Conservation (phyloP, 768 basidiomycete genomes). For the Panellus pusillus region DNA sequence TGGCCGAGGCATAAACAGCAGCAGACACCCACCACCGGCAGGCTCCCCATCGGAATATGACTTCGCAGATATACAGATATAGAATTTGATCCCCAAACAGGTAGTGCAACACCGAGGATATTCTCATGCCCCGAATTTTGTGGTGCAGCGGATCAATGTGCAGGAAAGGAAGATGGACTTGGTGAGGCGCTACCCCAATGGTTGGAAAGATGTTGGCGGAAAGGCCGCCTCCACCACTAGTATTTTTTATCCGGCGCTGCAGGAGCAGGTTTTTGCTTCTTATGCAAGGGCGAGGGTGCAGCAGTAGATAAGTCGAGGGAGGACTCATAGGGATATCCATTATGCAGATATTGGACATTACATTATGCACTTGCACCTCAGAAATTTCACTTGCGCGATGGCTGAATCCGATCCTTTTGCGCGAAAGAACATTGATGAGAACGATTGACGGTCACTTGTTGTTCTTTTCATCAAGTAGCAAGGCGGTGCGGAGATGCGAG, state of each 20-base stretch:
- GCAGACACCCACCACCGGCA: too few relatives aligned
- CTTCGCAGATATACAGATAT: conserved; percentile 1
- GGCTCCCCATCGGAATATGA: neutral
- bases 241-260: conserved; percentile 7
- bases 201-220: neutral
- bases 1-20: neutral
- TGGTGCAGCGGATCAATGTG: neutral
- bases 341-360: too few relatives aligned
- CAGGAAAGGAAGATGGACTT: neutral
- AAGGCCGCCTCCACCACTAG: conserved; percentile 1
- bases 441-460: too few relatives aligned
- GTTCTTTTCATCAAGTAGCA: too few relatives aligned
- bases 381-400: too few relatives aligned
- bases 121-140: neutral
- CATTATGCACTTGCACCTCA: too few relatives aligned
- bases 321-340: too few relatives aligned
- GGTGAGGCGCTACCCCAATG: neutral
- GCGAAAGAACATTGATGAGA: too few relatives aligned
- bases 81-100: neutral
- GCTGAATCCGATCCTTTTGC: too few relatives aligned
- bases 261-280: neutral
- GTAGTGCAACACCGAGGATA: neutral
- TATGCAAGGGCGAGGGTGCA: neutral
- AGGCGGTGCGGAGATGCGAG: too few relatives aligned
- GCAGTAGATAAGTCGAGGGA: neutral